Percentiles rank a stretch among this genome's conserved stretches.
These are phyloP conservation scores for Backusella sp. DNA, from an alignment of 192 early-diverging fungal genomes.

Conservation along the genomic window DNA sequence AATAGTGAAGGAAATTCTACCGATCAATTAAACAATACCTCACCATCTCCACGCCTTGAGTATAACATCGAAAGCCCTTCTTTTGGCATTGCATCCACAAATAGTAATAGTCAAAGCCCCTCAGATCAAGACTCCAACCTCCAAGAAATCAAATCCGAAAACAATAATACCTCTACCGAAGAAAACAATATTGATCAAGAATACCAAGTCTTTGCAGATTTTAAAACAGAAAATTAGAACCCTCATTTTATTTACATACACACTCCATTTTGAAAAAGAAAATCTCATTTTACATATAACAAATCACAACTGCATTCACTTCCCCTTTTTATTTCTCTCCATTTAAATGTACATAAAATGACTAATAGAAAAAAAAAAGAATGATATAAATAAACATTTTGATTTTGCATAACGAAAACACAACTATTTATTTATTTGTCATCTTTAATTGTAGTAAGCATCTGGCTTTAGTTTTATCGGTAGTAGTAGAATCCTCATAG, in stretches of 20 bases:
- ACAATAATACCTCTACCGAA: neutral
- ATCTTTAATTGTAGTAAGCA: neutral
- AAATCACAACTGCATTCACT: neutral
- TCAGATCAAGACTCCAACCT: neutral
- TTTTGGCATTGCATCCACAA: neutral
- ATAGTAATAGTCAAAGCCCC: neutral
- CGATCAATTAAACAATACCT: neutral
- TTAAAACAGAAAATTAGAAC: neutral
- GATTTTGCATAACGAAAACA: neutral
- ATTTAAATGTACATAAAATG: conserved; percentile 1
- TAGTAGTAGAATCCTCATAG: no score
- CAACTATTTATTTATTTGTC: neutral
- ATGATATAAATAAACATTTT: neutral
- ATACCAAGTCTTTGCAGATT: neutral
- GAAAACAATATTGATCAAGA: neutral
- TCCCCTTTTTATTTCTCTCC: neutral
- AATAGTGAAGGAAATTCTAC: neutral
- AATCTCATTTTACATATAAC: neutral
- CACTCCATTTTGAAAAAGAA: neutral
- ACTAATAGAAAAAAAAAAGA: neutral
- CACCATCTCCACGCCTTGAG: neutral
- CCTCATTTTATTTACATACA: neutral
- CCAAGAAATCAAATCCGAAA: neutral
- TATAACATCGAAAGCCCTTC: neutral
- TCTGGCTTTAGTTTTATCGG: neutral